Evolutionary conservation across 176 grass and related monocot species (phyloP).

Genomic region (Oryza officinalis): DNA sequence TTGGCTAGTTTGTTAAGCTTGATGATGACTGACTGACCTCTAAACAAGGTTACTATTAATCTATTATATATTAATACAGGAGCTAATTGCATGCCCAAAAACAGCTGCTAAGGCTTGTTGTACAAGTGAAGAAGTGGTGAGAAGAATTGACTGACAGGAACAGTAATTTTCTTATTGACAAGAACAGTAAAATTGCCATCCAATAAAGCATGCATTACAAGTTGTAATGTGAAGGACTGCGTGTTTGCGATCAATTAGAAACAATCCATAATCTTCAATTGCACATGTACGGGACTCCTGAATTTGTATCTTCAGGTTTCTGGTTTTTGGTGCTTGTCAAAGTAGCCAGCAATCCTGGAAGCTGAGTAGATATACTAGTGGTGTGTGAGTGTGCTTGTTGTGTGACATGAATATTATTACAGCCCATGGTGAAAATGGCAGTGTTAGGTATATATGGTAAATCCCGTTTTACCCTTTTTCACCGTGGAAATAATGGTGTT

Average conservation of each 20-base stretch:
- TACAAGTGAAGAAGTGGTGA: neutral
- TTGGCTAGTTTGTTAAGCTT: neutral
- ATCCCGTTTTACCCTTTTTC: neutral
- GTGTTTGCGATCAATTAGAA: neutral
- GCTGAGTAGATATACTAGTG: neutral
- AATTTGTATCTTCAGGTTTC: neutral
- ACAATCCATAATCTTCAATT: neutral
- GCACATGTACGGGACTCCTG: neutral
- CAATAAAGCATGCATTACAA: neutral
- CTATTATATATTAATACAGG: neutral
- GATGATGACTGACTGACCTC: no score
- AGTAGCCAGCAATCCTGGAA: neutral
- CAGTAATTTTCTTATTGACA: neutral
- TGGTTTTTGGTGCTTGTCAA: neutral
- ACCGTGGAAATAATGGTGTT: neutral
- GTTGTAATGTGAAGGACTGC: neutral
- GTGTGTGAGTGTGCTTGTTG: neutral
- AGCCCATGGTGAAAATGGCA: conserved; percentile 4
- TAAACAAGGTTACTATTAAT: no score
- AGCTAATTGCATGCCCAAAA: no score
- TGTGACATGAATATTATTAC: neutral
- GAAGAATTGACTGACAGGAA: neutral
- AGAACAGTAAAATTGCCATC: neutral
- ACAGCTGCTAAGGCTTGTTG: neutral
- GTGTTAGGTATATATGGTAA: conserved; percentile 22